phyloP scores from a whole-genome alignment of 2,329 filamentous ascomycete species.

The Blumeria hordei region DNA sequence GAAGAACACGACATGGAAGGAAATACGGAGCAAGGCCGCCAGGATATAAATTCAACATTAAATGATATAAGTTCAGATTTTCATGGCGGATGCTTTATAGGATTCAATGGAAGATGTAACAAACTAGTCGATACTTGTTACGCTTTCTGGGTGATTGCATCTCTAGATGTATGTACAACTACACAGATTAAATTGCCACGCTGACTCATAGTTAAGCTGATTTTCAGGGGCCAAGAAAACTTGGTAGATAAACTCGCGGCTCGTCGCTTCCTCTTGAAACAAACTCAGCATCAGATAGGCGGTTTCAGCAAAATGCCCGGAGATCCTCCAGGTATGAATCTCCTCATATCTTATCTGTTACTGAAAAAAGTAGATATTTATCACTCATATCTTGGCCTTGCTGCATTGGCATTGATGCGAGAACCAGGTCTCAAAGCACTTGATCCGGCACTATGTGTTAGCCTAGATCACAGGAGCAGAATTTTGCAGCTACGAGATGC shows the following conservation, averaged over 20 bases:
- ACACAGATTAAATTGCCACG: background rate
- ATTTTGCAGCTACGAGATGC: conserved; percentile 17
- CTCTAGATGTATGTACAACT: conserved; percentile 22
- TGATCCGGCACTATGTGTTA: conserved; percentile 57
- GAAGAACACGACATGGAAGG: conserved; percentile 12
- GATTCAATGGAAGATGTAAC: conserved; percentile 76
- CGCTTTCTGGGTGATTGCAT: conserved; percentile 67
- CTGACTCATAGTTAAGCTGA: conserved; percentile 21
- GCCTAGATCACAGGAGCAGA: conserved; percentile 28
- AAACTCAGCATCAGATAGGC: conserved; percentile 69
- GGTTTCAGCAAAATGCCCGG: conserved; percentile 55
- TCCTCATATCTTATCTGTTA: background rate
- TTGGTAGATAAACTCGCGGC: conserved; percentile 36
- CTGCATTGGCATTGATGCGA: conserved; percentile 49
- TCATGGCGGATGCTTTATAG: conserved; percentile 23
- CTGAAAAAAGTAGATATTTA: conserved; percentile 35
- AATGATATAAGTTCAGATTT: background rate
- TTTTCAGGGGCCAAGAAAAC: conserved; percentile 22
- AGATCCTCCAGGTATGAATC: conserved; percentile 33
- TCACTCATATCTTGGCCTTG: conserved; percentile 72
- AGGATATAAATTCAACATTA: background rate
- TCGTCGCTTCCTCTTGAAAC: conserved; percentile 57
- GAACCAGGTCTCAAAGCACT: conserved; percentile 45
- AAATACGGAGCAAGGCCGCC: background rate
- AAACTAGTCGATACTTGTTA: conserved; percentile 93